A percentile compares a stretch with the other conserved stretches of the same genome.
Evolutionary conservation across 1,139 yeast species (phyloP).

Genomic region (Hansenula lynferdii): DNA sequence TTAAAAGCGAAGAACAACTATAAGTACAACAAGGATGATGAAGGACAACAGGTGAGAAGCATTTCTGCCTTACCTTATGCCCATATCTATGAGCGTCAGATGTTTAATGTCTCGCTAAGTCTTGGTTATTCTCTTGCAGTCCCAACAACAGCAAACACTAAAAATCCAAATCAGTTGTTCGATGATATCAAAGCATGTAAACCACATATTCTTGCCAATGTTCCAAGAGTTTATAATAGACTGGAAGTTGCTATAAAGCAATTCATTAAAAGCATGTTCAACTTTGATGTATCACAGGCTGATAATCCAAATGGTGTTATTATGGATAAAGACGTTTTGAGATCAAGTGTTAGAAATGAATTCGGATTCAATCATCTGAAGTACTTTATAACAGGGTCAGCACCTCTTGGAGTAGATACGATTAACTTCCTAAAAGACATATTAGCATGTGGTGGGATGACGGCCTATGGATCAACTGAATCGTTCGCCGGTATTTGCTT

Average conservation of each 20-base stretch:
- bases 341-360: constrained; percentile 35
- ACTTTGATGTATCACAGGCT: constrained; percentile 1
- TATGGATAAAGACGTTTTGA: constrained; percentile 18
- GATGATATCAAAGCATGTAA: constrained; percentile 49
- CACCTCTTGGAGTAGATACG: constrained; percentile 49
- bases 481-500: constrained; percentile 51
- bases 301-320: constrained; percentile 4
- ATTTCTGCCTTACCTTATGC: constrained; percentile 40
- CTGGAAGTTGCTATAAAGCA: constrained; percentile 39
- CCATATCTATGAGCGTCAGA: constrained; percentile 38
- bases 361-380: constrained; percentile 46
- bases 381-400: constrained; percentile 46
- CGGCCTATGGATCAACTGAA: constrained; percentile 66
- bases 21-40: constrained; percentile 13
- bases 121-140: constrained; percentile 31
- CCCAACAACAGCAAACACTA: constrained; percentile 28
- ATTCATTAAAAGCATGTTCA: constrained; percentile 24
- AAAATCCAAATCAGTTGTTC: constrained; percentile 30
- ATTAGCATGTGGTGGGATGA: constrained; percentile 39
- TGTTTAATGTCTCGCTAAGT: constrained; percentile 12
- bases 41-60: constrained; percentile 14
- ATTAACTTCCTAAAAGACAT: constrained; percentile 46
- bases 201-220: constrained; percentile 48
- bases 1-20: constrained; percentile 3
- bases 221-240: constrained; percentile 58